Base-by-base conservation (phyloP, 2,329 filamentous ascomycete genomes). In the Colletotrichum magnum region DNA sequence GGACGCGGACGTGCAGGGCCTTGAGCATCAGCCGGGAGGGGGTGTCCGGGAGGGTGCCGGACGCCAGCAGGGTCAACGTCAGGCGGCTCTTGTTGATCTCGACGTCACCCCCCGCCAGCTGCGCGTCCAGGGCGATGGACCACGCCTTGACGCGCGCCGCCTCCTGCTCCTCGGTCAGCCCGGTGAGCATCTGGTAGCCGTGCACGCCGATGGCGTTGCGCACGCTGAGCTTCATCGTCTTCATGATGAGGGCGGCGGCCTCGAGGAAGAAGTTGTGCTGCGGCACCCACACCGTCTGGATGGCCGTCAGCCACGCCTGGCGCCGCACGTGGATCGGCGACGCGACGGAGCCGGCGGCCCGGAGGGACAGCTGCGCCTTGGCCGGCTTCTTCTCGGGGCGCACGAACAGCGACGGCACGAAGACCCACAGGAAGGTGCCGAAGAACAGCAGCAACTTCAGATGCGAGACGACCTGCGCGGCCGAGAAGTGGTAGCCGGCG, bases 221-320 rank as follows among this genome's bases (percentile, higher is more conserved):
- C 61, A 94, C 79, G 74, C 93, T 93, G 59, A 97, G 91, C 79
- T 97, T 97, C 64, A 93, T 80, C 63, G 91, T 93, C 83, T 97
- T 96, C 50, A 94, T 84, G 6, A 90, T 85, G 26, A 98, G 86
- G 3, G 94, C 95, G 16, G 93, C 90, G 64, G 93, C 92, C 79
- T 97, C 95, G 3, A 97, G 89, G 73, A 95, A 87, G 78, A 97
- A 95, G 73, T 92, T 93, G 79, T 97, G 94, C 21, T 92, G 89
- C 12, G 95, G 95, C 15, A 98, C 93, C 89, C 94, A 97, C 26
- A 97, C 93, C 4, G 93, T 95, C 80, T 97, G 95, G 68, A 97
- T 92, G 7, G 95, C 93, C 3, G 95, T 98, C 66, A 97, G 90
- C 95, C 95, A 98, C 39, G 95, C 95, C 78, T 94, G 93, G 69